A percentile compares a stretch with the other conserved stretches of the same genome.
phyloP scores from a whole-genome alignment of 805 yeast species.

The Debaryomyces castellii region DNA sequence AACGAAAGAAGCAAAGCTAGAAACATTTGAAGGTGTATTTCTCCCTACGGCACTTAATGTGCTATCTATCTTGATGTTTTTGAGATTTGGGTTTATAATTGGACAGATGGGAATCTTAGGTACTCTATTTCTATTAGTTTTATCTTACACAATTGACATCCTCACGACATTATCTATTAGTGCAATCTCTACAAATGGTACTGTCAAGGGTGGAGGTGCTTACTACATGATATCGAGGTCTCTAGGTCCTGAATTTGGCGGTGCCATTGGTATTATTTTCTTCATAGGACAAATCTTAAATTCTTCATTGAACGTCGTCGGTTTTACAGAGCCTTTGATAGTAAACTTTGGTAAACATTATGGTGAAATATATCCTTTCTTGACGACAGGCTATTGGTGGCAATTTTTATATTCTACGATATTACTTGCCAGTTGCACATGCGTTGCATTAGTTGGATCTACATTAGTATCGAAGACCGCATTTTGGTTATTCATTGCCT shows the following conservation, averaged over 20 bases:
- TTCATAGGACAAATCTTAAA: slow-evolving; percentile 93
- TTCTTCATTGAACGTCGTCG: slow-evolving; percentile 90
- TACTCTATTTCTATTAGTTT: slow-evolving; percentile 58
- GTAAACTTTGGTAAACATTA: slow-evolving; percentile 66
- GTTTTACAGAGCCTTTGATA: slow-evolving; percentile 87
- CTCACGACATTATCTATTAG: slow-evolving; percentile 87
- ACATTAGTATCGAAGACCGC: slow-evolving; percentile 82
- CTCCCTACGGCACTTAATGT: slow-evolving; percentile 93
- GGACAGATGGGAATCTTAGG: slow-evolving; percentile 94
- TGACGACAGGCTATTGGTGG: slow-evolving; percentile 74
- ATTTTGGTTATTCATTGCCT: slow-evolving; percentile 62
- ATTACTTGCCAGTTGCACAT: slow-evolving; percentile 68
- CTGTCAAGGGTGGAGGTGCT: slow-evolving; percentile 97
- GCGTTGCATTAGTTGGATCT: slow-evolving; percentile 79
- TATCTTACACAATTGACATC: slow-evolving; percentile 79
- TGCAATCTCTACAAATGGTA: slow-evolving; percentile 96
- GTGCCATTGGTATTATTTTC: slow-evolving; percentile 92
- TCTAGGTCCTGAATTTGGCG: slow-evolving; percentile 97
- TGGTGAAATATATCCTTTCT: slow-evolving; percentile 54
- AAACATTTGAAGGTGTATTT: slow-evolving; percentile 86
- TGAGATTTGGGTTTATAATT: slow-evolving; percentile 90
- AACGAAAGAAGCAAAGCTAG: slow-evolving; percentile 53
- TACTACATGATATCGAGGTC: slow-evolving; percentile 95
- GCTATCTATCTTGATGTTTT: slow-evolving; percentile 88
- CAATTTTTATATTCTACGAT: slow-evolving; percentile 70